phyloP scores from a whole-genome alignment of 1,284 basidiomycete species.

The Puccinia horiana region DNA sequence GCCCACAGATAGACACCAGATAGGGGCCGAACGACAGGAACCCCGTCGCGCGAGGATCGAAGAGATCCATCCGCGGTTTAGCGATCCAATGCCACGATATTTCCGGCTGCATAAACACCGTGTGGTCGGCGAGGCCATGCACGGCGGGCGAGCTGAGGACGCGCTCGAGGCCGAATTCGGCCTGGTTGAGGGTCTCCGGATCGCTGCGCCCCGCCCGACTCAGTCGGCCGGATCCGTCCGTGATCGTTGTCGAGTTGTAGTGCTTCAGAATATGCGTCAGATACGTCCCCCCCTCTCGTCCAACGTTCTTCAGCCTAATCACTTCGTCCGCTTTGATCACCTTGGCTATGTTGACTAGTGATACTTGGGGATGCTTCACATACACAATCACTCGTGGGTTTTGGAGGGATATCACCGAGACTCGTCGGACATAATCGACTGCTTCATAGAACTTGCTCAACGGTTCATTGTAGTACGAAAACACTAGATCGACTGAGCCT shows the following conservation, averaged over 20 bases:
- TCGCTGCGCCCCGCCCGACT: neutral
- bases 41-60: slow-evolving; percentile 53
- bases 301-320: slow-evolving; percentile 55
- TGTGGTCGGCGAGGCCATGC: slow-evolving; percentile 55
- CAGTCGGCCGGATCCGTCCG: neutral
- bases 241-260: slow-evolving; percentile 50
- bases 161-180: neutral
- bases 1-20: slow-evolving; percentile 55
- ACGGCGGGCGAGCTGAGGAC: neutral
- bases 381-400: slow-evolving; percentile 55
- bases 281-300: slow-evolving; percentile 58
- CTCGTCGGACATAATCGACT: slow-evolving; percentile 51
- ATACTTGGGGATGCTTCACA: slow-evolving; percentile 52
- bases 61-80: slow-evolving; percentile 55
- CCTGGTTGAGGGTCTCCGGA: neutral
- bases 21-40: slow-evolving; percentile 59
- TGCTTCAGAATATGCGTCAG: slow-evolving; percentile 55
- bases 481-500: slow-evolving; percentile 64
- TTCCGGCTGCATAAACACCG: slow-evolving; percentile 59
- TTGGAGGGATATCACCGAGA: slow-evolving; percentile 28
- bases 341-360: slow-evolving; percentile 51
- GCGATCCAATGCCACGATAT: slow-evolving; percentile 59
- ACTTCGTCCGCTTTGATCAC: slow-evolving; percentile 55
- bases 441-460: slow-evolving; percentile 51
- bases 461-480: slow-evolving; percentile 56